Evolutionary conservation across 2,329 filamentous ascomycete genomes (phyloP), one percentile per base, ranked within the genome.

Genomic region (Aspergillus udagawae): DNA sequence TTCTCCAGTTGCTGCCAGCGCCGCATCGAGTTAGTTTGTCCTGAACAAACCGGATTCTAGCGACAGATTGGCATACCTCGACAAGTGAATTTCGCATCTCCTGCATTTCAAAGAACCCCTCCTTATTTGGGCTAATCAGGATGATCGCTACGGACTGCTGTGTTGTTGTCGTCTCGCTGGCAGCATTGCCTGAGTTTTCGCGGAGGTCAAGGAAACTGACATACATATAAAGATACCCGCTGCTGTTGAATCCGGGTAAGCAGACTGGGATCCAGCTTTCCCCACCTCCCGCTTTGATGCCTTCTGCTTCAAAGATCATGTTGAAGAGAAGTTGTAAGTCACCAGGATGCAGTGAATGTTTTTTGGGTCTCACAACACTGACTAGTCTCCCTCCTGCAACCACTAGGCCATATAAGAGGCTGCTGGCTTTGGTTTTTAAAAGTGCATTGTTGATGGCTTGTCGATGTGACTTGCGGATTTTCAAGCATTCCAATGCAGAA

Each of bases 261-360:
- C 94, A 99, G 6, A 99, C 82, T 0, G 94, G 94, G 50, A 97
- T 93, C 94, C 94, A 99, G 67, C 93, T 97, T 74, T 99, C 94
- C 29, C 93, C 94, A n/a, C 85, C 92, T 5, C 90, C 92, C 21
- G 91, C 89, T 71, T 94, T 93, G 70, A 99, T 89, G 47, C 91
- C 89, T 51, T 91, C 91, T 2, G 93, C 94, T 76, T 96, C 92
- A 67, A 99, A 99, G 1, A 99, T 85, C 95, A 99, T 99, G 70
- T 97, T 97, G 81, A 99, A 99, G 59, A 99, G 92, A 49, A 99
- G 83, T 69, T 97, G 93, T 25, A 99, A 81, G 71, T 99, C 94
- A 61, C 92, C 93, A 0, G 95, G 94, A 66, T 99, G 95, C 2
- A 99, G 81, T 0, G 92, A 97, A 73, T 99, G 94, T 57, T 94